These are phyloP conservation scores for Hawksworthiomyces lignivorus DNA, from an alignment of 2,329 filamentous ascomycete genomes.

Conservation along the genomic window DNA sequence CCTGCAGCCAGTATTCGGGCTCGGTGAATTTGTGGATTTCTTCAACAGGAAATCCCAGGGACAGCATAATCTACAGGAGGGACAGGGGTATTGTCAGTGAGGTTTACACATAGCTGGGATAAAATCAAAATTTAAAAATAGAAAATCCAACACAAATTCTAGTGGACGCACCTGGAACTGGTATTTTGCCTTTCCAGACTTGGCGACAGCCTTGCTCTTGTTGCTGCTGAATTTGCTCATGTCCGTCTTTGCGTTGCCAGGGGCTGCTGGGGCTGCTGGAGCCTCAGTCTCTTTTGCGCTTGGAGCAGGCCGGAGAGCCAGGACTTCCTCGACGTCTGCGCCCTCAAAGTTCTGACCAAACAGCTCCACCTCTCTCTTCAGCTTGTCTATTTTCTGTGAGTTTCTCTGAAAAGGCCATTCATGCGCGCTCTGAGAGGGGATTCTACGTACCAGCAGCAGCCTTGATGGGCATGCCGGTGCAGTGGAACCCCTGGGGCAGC, in stretches of 20 bases:
- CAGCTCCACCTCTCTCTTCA: slow-evolving; percentile 77
- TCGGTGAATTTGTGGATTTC: slow-evolving; percentile 94
- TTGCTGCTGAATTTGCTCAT: slow-evolving; percentile 86
- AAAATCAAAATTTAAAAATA: not conserved
- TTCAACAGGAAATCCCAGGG: slow-evolving; percentile 75
- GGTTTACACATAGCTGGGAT: not conserved
- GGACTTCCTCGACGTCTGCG: slow-evolving; percentile 39
- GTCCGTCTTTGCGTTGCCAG: slow-evolving; percentile 62
- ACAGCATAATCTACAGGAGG: slow-evolving; percentile 61
- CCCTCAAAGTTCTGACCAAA: slow-evolving; percentile 81
- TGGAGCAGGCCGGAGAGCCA: slow-evolving; percentile 38
- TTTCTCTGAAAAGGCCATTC: too few relatives aligned
- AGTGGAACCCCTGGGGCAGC: slow-evolving; percentile 92
- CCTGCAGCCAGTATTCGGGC: slow-evolving; percentile 69
- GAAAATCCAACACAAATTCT: not conserved
- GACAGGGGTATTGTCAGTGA: not conserved
- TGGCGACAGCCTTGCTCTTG: slow-evolving; percentile 85
- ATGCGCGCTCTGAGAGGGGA: too few relatives aligned
- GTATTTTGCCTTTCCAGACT: slow-evolving; percentile 90
- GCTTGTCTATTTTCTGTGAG: slow-evolving; percentile 65
- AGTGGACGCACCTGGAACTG: slow-evolving; percentile 59
- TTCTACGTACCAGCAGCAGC: slow-evolving; percentile 61
- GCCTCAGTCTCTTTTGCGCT: slow-evolving; percentile 74
- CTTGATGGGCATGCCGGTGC: slow-evolving; percentile 97
- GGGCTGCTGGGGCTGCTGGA: slow-evolving; percentile 55